Conservation (phyloP, 2,329 filamentous ascomycete genomes). For the Trichoderma aggressivum region DNA sequence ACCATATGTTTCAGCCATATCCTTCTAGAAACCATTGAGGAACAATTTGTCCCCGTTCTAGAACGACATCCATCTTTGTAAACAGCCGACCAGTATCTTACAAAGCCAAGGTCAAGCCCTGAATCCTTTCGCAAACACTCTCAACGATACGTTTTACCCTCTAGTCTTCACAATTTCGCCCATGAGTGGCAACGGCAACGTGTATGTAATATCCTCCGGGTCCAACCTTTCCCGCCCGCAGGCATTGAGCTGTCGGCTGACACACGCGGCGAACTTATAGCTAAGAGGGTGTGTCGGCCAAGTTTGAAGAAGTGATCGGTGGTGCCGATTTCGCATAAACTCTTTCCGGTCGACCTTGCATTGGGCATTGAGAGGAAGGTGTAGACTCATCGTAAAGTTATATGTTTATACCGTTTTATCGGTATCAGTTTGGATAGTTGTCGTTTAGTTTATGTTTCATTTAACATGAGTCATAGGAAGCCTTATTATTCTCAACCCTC, state of each 20-base stretch:
- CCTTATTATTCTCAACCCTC: background rate
- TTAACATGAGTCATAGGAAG: background rate
- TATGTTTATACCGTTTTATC: no score
- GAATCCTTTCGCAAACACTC: background rate
- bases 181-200: background rate
- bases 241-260: background rate
- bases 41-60: no score
- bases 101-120: rapidly evolving
- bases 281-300: background rate
- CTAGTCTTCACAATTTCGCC: background rate
- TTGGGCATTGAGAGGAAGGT: background rate
- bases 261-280: background rate
- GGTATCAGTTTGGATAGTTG: no score
- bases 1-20: no score
- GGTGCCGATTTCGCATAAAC: background rate
- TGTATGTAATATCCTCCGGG: background rate
- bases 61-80: no score
- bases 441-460: background rate
- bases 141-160: background rate
- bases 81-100: background rate
- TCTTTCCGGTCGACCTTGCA: background rate
- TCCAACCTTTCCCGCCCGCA: background rate
- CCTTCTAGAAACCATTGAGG: no score
- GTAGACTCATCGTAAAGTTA: no score
- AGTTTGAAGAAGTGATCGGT: background rate